A percentile compares a stretch with the other conserved stretches of the same genome.
Evolutionary conservation across 1,284 basidiomycete species (phyloP).

Genomic region (Pascua sp.): DNA sequence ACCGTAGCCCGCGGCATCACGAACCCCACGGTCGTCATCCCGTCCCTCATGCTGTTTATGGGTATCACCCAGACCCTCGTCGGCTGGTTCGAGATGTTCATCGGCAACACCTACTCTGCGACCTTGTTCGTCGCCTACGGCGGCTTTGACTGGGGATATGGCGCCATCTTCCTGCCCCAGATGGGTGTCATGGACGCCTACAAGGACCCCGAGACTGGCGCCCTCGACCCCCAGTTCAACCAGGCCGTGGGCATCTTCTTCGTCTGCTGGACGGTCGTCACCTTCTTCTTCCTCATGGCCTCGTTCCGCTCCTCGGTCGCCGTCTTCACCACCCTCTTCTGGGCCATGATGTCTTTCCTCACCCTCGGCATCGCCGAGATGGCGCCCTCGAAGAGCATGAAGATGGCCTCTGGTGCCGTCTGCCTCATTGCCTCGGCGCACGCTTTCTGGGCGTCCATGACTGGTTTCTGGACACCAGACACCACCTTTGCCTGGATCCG

Average conservation of each 20-base stretch:
- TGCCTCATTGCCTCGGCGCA: constrained; percentile 8
- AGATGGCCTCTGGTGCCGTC: constrained; percentile 9
- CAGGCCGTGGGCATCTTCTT: constrained; percentile 14
- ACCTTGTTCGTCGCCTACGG: constrained; percentile 19
- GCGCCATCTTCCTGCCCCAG: constrained; percentile 9
- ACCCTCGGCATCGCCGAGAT: constrained; percentile 7
- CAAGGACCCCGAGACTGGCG: constrained; percentile 10
- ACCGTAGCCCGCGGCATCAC: constrained; percentile 8
- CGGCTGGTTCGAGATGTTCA: constrained; percentile 25
- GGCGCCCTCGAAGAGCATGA: neutral
- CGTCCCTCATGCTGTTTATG: constrained; percentile 17
- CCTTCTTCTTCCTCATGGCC: constrained; percentile 15
- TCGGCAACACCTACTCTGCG: constrained; percentile 22
- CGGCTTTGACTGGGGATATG: constrained; percentile 17
- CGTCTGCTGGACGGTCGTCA: constrained; percentile 14
- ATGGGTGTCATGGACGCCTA: constrained; percentile 11
- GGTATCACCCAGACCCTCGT: constrained; percentile 19
- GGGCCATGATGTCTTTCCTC: constrained; percentile 8
- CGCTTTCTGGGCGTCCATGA: no score
- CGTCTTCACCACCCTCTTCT: constrained; percentile 14
- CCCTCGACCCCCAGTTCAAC: constrained; percentile 11
- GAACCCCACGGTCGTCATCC: constrained; percentile 7
- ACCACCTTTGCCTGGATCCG: constrained; percentile 3
- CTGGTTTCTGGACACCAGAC: no score
- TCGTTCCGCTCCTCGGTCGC: constrained; percentile 21